These are phyloP conservation scores for Metrosideros polymorpha DNA, from an alignment of 441 rosid genomes.

Conservation along the genomic window DNA sequence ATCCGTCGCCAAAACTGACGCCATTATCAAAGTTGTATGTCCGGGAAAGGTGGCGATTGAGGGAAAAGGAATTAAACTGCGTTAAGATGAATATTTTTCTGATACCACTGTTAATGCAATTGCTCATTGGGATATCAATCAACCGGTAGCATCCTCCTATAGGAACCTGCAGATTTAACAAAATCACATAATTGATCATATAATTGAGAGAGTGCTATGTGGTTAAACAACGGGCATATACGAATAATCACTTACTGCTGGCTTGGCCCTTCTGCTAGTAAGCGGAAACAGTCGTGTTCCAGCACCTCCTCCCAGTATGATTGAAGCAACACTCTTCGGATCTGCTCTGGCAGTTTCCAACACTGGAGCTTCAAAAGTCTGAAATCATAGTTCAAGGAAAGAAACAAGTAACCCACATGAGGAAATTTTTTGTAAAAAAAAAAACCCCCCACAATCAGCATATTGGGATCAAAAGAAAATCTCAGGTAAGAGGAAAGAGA, in stretches of 20 bases:
- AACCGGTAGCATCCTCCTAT: constrained; percentile 11
- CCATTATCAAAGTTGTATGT: constrained; percentile 8
- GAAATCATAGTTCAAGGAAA: not conserved
- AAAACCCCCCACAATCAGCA: not conserved
- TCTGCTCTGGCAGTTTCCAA: constrained; percentile 7
- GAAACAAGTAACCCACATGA: not conserved
- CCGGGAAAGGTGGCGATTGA: constrained; percentile 8
- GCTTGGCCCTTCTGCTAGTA: constrained; percentile 16
- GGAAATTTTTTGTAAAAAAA: not conserved
- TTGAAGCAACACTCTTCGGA: constrained; percentile 12
- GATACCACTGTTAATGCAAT: constrained; percentile 9
- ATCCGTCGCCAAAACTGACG: constrained; percentile 4
- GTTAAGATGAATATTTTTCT: constrained; percentile 10
- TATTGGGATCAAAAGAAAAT: not conserved
- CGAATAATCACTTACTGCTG: not conserved
- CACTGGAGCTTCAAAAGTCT: not conserved
- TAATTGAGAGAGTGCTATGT: not conserved
- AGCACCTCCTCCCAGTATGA: constrained; percentile 13
- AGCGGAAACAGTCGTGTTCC: constrained; percentile 16
- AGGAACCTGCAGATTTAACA: constrained; percentile 2
- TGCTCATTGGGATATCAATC: constrained; percentile 15
- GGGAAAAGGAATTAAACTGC: constrained; percentile 12
- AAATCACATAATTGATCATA: not conserved
- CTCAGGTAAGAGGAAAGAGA: not conserved
- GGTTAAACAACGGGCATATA: not conserved